Evolutionary conservation across 148 eudicot species (phyloP).

Genomic region (Diospyros lotus): DNA sequence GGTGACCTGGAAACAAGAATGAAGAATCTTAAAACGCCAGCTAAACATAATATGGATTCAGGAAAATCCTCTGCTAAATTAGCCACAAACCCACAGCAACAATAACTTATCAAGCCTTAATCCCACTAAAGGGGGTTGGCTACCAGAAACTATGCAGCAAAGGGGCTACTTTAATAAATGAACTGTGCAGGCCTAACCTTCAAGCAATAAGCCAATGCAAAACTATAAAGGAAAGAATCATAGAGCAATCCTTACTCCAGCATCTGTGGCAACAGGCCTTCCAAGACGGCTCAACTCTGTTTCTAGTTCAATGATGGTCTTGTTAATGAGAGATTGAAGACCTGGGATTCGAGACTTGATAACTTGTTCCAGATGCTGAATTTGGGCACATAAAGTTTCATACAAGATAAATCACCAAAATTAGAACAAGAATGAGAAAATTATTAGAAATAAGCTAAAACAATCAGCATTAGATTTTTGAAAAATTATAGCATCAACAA

Average conservation of each 20-base stretch:
- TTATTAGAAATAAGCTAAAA: not conserved
- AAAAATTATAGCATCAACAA: not conserved
- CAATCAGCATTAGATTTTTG: not conserved
- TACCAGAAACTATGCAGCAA: not conserved
- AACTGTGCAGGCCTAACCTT: not conserved
- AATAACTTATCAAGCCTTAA: not conserved
- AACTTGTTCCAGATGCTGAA: slow-evolving; percentile 91
- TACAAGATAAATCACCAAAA: not conserved
- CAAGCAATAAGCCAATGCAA: slow-evolving; percentile 4
- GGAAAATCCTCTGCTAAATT: too few species aligned
- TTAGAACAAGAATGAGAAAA: not conserved
- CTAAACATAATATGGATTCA: not conserved
- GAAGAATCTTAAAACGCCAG: not conserved
- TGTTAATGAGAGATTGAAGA: slow-evolving; percentile 91
- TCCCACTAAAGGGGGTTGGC: too few species aligned
- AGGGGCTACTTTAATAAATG: not conserved
- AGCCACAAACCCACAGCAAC: too few species aligned
- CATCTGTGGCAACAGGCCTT: slow-evolving; percentile 88
- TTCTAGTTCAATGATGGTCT: slow-evolving; percentile 87
- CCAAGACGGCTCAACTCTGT: slow-evolving; percentile 95
- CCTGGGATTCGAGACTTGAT: slow-evolving; percentile 98
- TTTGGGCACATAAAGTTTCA: not conserved
- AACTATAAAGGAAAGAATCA: not conserved
- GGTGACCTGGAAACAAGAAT: not conserved
- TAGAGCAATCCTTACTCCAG: slow-evolving; percentile 67